Evolutionary conservation across 257 asterid species (phyloP), one percentile per base, ranked within the genome.

Genomic region (Capsicum chinense): DNA sequence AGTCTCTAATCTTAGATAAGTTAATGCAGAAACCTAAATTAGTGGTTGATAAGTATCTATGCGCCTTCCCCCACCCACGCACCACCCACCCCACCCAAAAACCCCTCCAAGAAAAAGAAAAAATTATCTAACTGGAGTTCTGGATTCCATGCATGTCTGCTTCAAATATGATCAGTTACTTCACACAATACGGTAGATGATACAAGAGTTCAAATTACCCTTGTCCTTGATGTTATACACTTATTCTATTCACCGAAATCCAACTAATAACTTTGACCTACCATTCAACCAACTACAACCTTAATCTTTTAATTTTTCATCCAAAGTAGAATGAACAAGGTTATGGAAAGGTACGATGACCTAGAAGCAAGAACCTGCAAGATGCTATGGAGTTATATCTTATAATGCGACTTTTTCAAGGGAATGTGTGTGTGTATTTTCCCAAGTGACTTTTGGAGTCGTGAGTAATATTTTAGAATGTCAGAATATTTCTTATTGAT

Each of bases 181-280:
- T 52, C 35, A 10, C 26, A 26, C 50, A 50, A 47, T 74, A 14
- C 26, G 81, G 48, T 50, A 76, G 48, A 62, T 21, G 48, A 21
- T 52, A 21, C 81, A 76, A 52, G 63, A 76, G 81, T 26, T 76
- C 81, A 52, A 52, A 21, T 52, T 52, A 13, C 48, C 63, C 63
- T 26, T 76, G 63, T 21, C 81, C 81, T 76, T 52, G 80, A 74
- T 74, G 63, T 52, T 48, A 76, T 76, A 52, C 26, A 52, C 81
- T 14, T 54, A 16, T 50, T 74, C 80, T 50, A 50, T 74, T 50
- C 62, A 74, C 4, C 37, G 19, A 19, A 74, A 52, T 50, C 19
- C 62, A 74, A 47, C 42, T n/a, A 47, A 71, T 47, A 71, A 44
- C 15, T 50, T 71, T n/a, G 42, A 63, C 79, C 59, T 12, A 47